Conservation (phyloP, 768 basidiomycete species). For the Chalciporus chontae region DNA sequence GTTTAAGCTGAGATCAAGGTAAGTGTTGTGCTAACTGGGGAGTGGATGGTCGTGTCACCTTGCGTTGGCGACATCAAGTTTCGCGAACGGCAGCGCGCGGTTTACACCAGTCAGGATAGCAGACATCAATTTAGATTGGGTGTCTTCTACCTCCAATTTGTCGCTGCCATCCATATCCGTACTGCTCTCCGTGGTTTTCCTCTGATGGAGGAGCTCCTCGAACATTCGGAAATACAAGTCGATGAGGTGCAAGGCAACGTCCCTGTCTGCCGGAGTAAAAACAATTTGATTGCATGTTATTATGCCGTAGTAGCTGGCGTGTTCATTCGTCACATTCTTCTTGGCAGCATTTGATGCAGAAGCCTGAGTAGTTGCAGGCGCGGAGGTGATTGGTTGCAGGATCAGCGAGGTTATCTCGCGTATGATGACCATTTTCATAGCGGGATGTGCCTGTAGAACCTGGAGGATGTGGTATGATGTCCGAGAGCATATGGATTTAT, state of each 20-base stretch:
- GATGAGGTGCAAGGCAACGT: slow-evolving; percentile 74
- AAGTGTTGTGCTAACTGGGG: slow-evolving; percentile 1
- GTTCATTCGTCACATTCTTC: slow-evolving; percentile 48
- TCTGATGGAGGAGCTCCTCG: slow-evolving; percentile 76
- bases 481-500: slow-evolving; percentile 83
- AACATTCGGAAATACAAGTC: slow-evolving; percentile 96
- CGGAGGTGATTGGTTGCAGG: slow-evolving; percentile 46
- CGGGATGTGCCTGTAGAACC: slow-evolving; percentile 84
- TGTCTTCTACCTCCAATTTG: slow-evolving; percentile 66
- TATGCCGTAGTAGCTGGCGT: slow-evolving; percentile 86
- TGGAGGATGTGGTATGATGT: slow-evolving; percentile 89
- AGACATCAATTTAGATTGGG: slow-evolving; percentile 78
- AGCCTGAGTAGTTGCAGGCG: slow-evolving; percentile 26
- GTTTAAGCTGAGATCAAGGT: slow-evolving; percentile 51
- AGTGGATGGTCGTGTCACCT: slow-evolving; percentile 42
- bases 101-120: slow-evolving; percentile 94
- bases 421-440: slow-evolving; percentile 88
- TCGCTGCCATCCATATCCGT: slow-evolving; percentile 30
- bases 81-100: slow-evolving; percentile 90
- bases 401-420: slow-evolving; percentile 82
- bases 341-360: slow-evolving; percentile 27
- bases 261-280: slow-evolving; percentile 60
- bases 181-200: slow-evolving; percentile 24
- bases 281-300: slow-evolving; percentile 96
- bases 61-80: slow-evolving; percentile 62